These are phyloP conservation scores for Anisodus acutangulus DNA, from an alignment of 257 asterid species.

Conservation along the genomic window DNA sequence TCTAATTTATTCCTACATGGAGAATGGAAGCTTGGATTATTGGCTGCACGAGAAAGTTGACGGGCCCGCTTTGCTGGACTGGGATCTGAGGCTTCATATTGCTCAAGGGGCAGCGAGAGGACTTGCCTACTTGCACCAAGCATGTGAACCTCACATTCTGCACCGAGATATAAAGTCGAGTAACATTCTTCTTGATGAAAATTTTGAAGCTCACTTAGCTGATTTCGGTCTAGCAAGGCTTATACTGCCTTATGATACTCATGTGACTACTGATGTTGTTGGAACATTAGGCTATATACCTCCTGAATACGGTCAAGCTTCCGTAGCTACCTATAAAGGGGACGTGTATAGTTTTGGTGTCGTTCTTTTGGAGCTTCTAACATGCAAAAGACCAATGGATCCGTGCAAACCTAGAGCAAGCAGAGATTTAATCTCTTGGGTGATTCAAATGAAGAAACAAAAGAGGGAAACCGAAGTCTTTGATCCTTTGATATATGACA, in stretches of 20 bases:
- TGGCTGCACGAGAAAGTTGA: constrained; percentile 77
- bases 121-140: constrained; percentile 75
- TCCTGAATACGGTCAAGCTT: constrained; percentile 82
- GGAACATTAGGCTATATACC: constrained; percentile 95
- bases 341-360: constrained; percentile 90
- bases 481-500: constrained; percentile 66
- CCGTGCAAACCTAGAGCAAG: constrained; percentile 68
- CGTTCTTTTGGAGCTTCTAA: constrained; percentile 88
- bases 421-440: constrained; percentile 76
- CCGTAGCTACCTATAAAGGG: constrained; percentile 82
- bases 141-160: constrained; percentile 75
- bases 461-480: constrained; percentile 63
- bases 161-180: constrained; percentile 87
- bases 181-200: constrained; percentile 67
- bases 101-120: constrained; percentile 78
- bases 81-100: constrained; percentile 66
- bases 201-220: constrained; percentile 76
- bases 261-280: constrained; percentile 80
- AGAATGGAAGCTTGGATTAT: constrained; percentile 85
- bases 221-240: constrained; percentile 92
- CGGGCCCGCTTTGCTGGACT: constrained; percentile 63
- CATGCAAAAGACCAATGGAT: constrained; percentile 86
- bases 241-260: constrained; percentile 74
- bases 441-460: constrained; percentile 57
- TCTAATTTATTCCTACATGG: constrained; percentile 79